Evolutionary conservation across 768 basidiomycete genomes (phyloP), one percentile per base, ranked within the genome.

Genomic region (Strobilomyces confusus): DNA sequence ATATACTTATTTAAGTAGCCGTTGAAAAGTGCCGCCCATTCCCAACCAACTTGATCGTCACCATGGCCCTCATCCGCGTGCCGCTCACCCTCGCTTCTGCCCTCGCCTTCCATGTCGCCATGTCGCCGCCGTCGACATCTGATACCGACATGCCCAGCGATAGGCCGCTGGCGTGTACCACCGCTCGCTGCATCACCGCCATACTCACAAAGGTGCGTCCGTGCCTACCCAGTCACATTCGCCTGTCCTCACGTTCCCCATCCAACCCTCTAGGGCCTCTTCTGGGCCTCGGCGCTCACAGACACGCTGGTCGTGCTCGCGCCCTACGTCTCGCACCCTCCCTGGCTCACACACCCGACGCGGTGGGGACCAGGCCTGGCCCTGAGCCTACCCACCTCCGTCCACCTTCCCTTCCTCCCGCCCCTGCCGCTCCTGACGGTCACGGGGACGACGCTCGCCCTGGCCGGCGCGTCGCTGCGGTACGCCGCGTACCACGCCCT

Each of bases 11-110:
- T 33, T 43, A 56, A 56, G 40, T 22, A 33, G n/a, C 51, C 22
- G 22, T 26, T 13, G 8, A 20, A 14, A 4, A 19, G n/a, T n/a
- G n/a, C 19, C 14, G 2, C 25, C 14, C 5, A 4, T 13, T 17
- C 14, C 11, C 12, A 37, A 45, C n/a, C 44, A 36, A 32, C 44
- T 26, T 19, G 9, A 25, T 9, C 44, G 43, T 44, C 52, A 17
- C 51, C 29, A 45, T 19, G 32, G 58, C 71, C 33, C 60, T 75
- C 40, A 40, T 74, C 44, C 77, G 73, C 56, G 65, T 80, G 43
- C 77, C 78, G 6, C 74, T 73, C 61, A 69, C 75, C 41, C 59
- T 79, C 34, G 64, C 73, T 17, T 70, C 75, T 17, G 75, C 75
- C 60, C 50, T 74, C 44, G 76, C 74, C 25, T 61, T 80, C 15